Conservation (phyloP, 2,329 filamentous ascomycete genomes). For the Elsinoe perseae region DNA sequence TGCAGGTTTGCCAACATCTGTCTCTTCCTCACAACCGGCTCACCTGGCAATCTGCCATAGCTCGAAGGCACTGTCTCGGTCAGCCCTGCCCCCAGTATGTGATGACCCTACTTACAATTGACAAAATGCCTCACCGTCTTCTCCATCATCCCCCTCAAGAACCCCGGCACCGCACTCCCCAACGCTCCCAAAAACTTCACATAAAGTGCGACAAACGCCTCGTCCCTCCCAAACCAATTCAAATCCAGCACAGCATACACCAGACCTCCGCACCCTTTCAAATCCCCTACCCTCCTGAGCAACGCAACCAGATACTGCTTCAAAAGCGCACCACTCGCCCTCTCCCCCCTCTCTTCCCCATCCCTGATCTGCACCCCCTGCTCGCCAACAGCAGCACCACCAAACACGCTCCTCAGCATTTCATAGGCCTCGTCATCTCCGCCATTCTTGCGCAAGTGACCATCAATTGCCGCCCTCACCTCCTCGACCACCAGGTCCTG, state of each 20-base stretch:
- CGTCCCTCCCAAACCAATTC: slow-evolving; percentile 55
- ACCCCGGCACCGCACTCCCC: slow-evolving; percentile 74
- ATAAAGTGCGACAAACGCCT: slow-evolving; percentile 51
- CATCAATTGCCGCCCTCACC: slow-evolving; percentile 45
- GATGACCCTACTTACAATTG: slow-evolving; percentile 37
- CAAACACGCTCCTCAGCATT: slow-evolving; percentile 47
- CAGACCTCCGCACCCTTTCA: slow-evolving; percentile 51
- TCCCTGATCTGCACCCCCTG: slow-evolving; percentile 20
- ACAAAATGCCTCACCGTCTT: slow-evolving; percentile 77
- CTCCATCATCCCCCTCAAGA: slow-evolving; percentile 63
- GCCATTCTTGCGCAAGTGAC: slow-evolving; percentile 32
- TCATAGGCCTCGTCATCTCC: slow-evolving; percentile 52
- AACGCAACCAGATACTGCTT: slow-evolving; percentile 54
- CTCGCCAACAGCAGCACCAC: slow-evolving; percentile 38
- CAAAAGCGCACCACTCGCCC: slow-evolving; percentile 45
- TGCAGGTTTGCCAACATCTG: slow-evolving; percentile 69
- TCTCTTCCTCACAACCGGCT: slow-evolving; percentile 52
- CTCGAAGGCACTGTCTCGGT: slow-evolving; percentile 44
- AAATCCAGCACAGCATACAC: slow-evolving; percentile 52
- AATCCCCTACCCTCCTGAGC: slow-evolving; percentile 46
- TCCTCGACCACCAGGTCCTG: slow-evolving; percentile 53
- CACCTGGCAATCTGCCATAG: slow-evolving; percentile 46
- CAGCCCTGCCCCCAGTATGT: slow-evolving; percentile 26
- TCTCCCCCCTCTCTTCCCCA: slow-evolving; percentile 29
- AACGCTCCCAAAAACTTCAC: slow-evolving; percentile 54